Evolutionary conservation across 805 yeast genomes (phyloP), one percentile per base, ranked within the genome.

Genomic region (Cyberlindnera bimundalis): DNA sequence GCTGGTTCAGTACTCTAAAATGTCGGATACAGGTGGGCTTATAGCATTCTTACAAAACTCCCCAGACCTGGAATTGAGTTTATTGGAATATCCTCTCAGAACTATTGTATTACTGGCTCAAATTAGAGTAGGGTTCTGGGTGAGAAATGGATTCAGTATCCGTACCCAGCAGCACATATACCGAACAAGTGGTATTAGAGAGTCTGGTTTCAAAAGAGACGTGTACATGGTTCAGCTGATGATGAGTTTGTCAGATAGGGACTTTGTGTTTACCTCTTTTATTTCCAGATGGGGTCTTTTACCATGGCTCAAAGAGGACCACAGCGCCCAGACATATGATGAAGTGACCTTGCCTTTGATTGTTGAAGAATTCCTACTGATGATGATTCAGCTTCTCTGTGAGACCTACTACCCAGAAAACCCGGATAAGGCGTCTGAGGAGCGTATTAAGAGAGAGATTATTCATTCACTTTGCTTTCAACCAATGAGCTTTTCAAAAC

Each of bases 41-140:
- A 39, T n/a, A 3, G 10, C n/a, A 4, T 14, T 21, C 27, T 43
- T 34, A 35, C 46, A 28, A 45, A 42, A 21, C 46, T 39, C 40
- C 52, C 38, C 27, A 3, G 41, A 35, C 2, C 16, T 38, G 11
- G 28, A 34, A 8, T 25, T 33, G 29, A 17, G 18, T 16, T 24
- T 42, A 6, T 74, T 83, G 48, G 96, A 88, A 48, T 81, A 84
- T 47, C 84, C 96, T 0, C 60, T 93, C 16, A 70, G 95, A 42
- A 82, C 90, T 0, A 56, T 88, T 21, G 96, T 86, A 0, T 61
- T 86, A 8, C 62, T 87, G 48, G 78, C 96, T 0, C 97, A 93
- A 54, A 84, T 91, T 8, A 82, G 86, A 45, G 79, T 84, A 0
- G 96, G 96, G 0, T 74, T 84, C 42, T 91, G 98, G 98, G 96